Evolutionary conservation across 2,329 filamentous ascomycete genomes (phyloP), one percentile per base, ranked within the genome.

Genomic region (Phaeosphaeriaceae sp.): DNA sequence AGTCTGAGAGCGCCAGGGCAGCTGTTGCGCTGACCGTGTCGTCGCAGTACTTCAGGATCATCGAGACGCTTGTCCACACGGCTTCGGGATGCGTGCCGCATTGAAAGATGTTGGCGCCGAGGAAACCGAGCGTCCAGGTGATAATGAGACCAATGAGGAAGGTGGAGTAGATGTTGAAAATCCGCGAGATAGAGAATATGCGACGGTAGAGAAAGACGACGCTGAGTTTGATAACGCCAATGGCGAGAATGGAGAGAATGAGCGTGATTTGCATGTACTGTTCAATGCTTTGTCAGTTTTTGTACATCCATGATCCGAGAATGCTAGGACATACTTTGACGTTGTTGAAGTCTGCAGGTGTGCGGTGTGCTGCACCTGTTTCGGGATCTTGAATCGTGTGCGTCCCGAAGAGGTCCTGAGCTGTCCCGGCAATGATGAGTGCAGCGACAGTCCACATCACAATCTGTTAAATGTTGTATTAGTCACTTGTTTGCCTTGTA

Each of bases 201-300:
- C 56, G 56, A 1, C 56, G 51, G 48, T 58, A 58, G 2, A 58
- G 51, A n/a, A 54, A 48, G 24, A 58, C 48, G 21, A 58, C 56
- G 36, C 56, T 58, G 31, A 58, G 56, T 54, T 58, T 58, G 24
- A 58, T 48, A 17, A 49, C 46, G 7, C 51, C 56, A 40, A 58
- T 48, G 20, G 51, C 27, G n/a, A 54, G 41, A 15, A 58, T 51
- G 42, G 46, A 51, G 25, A 58, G 24, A 15, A 58, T 54, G 19
- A 53, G 27, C n/a, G 47, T 45, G 25, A 58, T 54, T 50, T 45
- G 48, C 41, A 48, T 54, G 47, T 54, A 58, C 56, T 58, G 24
- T 5, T 48, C 19, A n/a, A n/a, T 31, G 25, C 11, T 11, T 17
- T 17, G 24, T 57, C 9, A 57, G 47, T 22, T 20, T 47, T 21